Conservation (phyloP, 352 stramenopile species). For the Salisapilia sapeloensis region DNA sequence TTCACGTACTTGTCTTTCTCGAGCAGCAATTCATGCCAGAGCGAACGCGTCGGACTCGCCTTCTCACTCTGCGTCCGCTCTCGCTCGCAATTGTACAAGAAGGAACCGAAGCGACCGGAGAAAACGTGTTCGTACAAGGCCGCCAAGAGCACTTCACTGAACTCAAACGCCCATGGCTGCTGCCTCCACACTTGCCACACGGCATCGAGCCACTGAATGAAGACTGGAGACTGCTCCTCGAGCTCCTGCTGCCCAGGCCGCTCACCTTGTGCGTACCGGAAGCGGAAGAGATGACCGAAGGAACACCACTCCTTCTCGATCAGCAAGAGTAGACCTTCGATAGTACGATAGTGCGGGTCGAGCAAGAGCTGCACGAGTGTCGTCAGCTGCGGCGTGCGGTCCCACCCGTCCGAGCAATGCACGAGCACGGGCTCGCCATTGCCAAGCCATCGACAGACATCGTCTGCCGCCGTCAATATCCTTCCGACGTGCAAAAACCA, state of each 20-base stretch:
- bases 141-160: conserved; percentile 87
- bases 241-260: conserved; percentile 85
- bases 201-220: conserved; percentile 97
- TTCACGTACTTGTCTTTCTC: conserved; percentile 60
- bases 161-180: conserved; percentile 96
- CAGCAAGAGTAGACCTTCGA: conserved; percentile 88
- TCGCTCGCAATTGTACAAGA: conserved; percentile 94
- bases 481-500: conserved; percentile 95
- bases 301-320: conserved; percentile 99
- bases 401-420: conserved; percentile 99
- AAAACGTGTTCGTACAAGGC: conserved; percentile 93
- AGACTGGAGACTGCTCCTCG: conserved; percentile 96
- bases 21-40: conserved; percentile 53
- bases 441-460: conserved; percentile 88
- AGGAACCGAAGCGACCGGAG: conserved; percentile 93
- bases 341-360: conserved; percentile 96
- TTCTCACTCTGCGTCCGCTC: conserved; percentile 51
- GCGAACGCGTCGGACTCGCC: conserved; percentile 33
- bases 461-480: conserved; percentile 88
- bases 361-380: conserved; percentile 92
- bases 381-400: conserved; percentile 94
- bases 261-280: conserved; percentile 92
- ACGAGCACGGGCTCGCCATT: conserved; percentile 92
- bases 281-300: conserved; percentile 98
- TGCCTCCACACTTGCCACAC: conserved; percentile 96